Conservation (phyloP, 805 yeast genomes). For the Komagataella kurtzmanii region DNA sequence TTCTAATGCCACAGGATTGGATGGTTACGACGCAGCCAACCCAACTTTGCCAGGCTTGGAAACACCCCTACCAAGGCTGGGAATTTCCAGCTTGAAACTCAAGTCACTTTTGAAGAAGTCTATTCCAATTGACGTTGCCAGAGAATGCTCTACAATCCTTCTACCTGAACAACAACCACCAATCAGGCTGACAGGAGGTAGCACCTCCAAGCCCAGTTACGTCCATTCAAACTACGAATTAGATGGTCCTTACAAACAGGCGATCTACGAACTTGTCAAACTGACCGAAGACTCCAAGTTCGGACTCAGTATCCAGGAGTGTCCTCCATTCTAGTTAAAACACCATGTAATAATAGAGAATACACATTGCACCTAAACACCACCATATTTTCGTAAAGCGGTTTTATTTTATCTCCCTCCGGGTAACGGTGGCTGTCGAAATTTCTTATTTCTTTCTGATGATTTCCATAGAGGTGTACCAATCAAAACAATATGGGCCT, state of each 20-base stretch:
- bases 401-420: background rate
- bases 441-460: background rate
- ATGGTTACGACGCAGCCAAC: constrained; percentile 53
- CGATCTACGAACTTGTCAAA: constrained; percentile 40
- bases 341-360: background rate
- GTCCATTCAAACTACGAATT: constrained; percentile 69
- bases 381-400: background rate
- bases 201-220: constrained; percentile 67
- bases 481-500: background rate
- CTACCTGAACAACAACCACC: constrained; percentile 40
- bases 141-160: constrained; percentile 69
- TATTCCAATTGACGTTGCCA: constrained; percentile 45
- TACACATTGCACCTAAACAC: background rate
- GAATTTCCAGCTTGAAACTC: constrained; percentile 55
- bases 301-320: constrained; percentile 53
- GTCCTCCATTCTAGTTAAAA: constrained; percentile 34
- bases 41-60: constrained; percentile 62
- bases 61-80: constrained; percentile 62
- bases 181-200: constrained; percentile 74
- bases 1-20: constrained; percentile 53
- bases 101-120: constrained; percentile 47
- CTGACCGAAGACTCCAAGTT: constrained; percentile 55
- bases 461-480: background rate
- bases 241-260: constrained; percentile 25
- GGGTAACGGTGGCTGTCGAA: background rate